These are phyloP conservation scores for Pichia exigua DNA, from an alignment of 805 yeast genomes.

Conservation along the genomic window DNA sequence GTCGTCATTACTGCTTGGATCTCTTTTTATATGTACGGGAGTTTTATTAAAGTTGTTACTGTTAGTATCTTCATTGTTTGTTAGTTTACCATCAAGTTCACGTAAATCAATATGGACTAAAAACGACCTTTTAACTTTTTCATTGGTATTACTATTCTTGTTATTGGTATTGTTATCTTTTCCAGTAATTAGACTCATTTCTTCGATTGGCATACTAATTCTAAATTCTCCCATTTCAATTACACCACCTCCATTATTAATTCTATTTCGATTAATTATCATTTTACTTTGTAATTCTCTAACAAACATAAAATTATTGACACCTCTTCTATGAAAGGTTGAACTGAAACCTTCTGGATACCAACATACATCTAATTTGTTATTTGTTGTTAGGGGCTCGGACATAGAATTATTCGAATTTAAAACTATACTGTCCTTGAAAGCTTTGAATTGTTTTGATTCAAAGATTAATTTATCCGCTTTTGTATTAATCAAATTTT, in stretches of 20 bases:
- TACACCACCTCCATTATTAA: conserved; percentile 19
- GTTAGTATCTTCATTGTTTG: background rate
- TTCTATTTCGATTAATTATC: conserved; percentile 30
- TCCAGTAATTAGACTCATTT: conserved; percentile 29
- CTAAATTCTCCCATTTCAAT: conserved; percentile 35
- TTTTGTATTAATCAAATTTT: background rate
- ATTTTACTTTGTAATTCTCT: conserved; percentile 41
- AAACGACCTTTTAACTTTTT: conserved; percentile 30
- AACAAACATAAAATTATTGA: conserved; percentile 44
- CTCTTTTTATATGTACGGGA: background rate
- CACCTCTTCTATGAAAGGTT: conserved; percentile 40
- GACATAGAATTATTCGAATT: conserved; percentile 5
- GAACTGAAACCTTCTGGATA: conserved; percentile 45
- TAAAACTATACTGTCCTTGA: background rate
- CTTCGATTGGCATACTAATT: conserved; percentile 33
- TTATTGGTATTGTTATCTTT: conserved; percentile 34
- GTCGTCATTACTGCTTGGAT: background rate
- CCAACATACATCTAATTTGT: conserved; percentile 21
- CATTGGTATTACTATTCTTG: conserved; percentile 23
- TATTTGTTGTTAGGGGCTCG: conserved; percentile 12
- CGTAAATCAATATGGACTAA: conserved; percentile 35
- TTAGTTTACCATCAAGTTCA: conserved; percentile 31
- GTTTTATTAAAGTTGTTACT: background rate
- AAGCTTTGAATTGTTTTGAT: background rate
- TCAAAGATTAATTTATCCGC: background rate